Evolutionary conservation across 1,284 basidiomycete species (phyloP), one percentile per base, ranked within the genome.

Genomic region (Cryptococcus depauperatus): DNA sequence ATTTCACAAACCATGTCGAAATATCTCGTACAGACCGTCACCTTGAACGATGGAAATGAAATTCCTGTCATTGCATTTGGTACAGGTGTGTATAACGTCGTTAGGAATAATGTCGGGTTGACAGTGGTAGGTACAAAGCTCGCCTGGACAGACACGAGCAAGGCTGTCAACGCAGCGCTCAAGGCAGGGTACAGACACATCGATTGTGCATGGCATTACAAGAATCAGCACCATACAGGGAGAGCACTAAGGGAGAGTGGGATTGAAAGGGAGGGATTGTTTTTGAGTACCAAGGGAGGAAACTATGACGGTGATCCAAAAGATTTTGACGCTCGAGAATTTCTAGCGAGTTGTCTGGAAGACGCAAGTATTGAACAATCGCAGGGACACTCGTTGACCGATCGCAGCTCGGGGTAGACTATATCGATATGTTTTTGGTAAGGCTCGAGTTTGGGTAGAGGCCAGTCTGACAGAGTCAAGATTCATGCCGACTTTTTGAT

Each of bases 391-490:
- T 19, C 14, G 7, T 4, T 35, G 32, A 30, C 27, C 13, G 26
- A 21, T 21, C 9, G 8, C 16, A 79, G 80, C 74, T 84, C 19
- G 81, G 78, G 0, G 57, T 85, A 5, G 69, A 75, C 4, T 80
- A 81, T 50, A 75, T 87, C 5, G 83, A 86, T 63, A 64, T 85
- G 26, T 85, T 84, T 64, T 76, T 33, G 21, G n/a, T n/a, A n/a
- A n/a, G n/a, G n/a, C n/a, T n/a, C n/a, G n/a, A n/a, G n/a, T n/a
- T n/a, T n/a, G n/a, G n/a, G n/a, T n/a, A n/a, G n/a, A n/a, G n/a
- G n/a, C n/a, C n/a, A n/a, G n/a, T n/a, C n/a, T n/a, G n/a, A n/a
- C n/a, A n/a, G n/a, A n/a, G n/a, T n/a, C n/a, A n/a, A n/a, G n/a
- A 54, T 58, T n/a, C 82, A 84, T 56, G 61, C 43, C 13, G 41